phyloP scores from a whole-genome alignment of 805 yeast species.

The Saccharomycopsis schoenii region DNA sequence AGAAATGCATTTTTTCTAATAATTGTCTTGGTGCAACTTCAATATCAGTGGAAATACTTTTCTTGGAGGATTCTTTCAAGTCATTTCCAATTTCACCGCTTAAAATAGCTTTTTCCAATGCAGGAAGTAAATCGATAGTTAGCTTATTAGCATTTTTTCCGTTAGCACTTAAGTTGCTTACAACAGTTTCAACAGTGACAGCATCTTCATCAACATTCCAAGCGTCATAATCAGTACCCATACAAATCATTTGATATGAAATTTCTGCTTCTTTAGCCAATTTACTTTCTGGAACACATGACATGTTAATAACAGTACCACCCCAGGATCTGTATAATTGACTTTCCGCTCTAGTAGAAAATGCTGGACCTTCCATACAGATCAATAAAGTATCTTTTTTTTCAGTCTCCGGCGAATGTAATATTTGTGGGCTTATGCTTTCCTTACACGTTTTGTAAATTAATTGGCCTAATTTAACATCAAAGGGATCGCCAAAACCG shows the following conservation, averaged over 20 bases:
- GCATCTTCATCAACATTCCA: conserved; percentile 96
- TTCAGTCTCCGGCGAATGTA: conserved; percentile 61
- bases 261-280: conserved; percentile 96
- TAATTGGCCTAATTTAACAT: conserved; percentile 55
- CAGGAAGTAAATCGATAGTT: conserved; percentile 59
- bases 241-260: conserved; percentile 94
- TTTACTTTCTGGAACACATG: conserved; percentile 94
- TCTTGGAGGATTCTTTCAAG: conserved; percentile 68
- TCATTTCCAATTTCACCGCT: conserved; percentile 59
- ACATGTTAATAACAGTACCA: conserved; percentile 94
- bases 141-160: conserved; percentile 74
- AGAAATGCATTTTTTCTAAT: conserved; percentile 69
- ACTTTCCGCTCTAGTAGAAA: conserved; percentile 94
- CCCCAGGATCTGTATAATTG: conserved; percentile 79
- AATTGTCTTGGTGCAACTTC: conserved; percentile 63
- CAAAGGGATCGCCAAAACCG: conserved; percentile 96
- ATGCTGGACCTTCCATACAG: conserved; percentile 99
- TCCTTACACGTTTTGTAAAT: conserved; percentile 43
- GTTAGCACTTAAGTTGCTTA: conserved; percentile 82
- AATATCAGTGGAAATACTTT: conserved; percentile 68
- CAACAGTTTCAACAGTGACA: conserved; percentile 95
- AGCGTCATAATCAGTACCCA: conserved; percentile 98
- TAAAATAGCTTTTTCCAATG: conserved; percentile 51
- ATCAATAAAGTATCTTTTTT: conserved; percentile 72
- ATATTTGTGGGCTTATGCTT: conserved; percentile 28